Conservation (phyloP, 2,329 filamentous ascomycete genomes). For the Colletotrichum gloeosporioides region DNA sequence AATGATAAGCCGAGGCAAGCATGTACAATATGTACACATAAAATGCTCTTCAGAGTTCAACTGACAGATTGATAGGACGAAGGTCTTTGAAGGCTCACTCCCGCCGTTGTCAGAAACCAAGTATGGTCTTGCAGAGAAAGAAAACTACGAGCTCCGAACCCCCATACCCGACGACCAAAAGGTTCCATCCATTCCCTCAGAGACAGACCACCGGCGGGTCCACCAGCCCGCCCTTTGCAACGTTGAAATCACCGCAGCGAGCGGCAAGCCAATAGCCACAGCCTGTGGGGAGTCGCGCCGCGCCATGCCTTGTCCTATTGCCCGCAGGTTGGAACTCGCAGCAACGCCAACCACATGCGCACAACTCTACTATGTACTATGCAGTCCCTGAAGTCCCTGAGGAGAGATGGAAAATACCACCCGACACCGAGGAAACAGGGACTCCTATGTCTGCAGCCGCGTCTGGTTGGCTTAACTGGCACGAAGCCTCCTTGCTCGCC, state of each 20-base stretch:
- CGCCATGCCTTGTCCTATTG: neutral
- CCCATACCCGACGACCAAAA: neutral
- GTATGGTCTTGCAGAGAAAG: neutral
- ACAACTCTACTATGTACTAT: neutral
- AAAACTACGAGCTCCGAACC: neutral
- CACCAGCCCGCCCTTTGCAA: constrained; percentile 11
- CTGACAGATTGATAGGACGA: neutral
- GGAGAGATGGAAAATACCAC: neutral
- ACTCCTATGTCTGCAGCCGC: neutral
- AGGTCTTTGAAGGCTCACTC: neutral
- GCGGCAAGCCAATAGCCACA: neutral
- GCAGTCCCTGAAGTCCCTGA: neutral
- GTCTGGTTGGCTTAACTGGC: neutral
- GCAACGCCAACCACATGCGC: neutral
- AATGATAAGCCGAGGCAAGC: neutral
- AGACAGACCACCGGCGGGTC: constrained; percentile 1
- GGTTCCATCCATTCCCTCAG: neutral
- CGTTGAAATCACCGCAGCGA: constrained; percentile 15
- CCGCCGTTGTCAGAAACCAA: neutral
- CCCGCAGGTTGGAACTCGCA: neutral
- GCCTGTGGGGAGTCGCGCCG: neutral
- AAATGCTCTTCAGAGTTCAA: neutral
- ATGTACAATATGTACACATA: neutral
- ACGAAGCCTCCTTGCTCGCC: constrained; percentile 6
- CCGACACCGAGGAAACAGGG: neutral